Conservation (phyloP, 257 asterid species). For the Fraxinus americana region DNA sequence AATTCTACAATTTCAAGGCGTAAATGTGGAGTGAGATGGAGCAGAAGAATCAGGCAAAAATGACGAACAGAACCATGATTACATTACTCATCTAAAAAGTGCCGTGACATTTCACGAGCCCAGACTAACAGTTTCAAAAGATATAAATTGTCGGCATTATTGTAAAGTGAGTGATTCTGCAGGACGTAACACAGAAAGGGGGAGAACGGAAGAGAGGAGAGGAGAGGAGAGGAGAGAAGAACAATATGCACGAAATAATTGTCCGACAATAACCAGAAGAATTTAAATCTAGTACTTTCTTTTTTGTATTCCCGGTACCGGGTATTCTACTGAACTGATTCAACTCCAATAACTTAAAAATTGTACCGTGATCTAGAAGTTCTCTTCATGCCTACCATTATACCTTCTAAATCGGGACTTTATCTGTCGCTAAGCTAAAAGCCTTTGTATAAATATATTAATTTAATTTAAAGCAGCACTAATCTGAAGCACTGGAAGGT, state of each 20-base stretch:
- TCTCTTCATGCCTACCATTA: neutral
- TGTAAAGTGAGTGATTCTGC: neutral
- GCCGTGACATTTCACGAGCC: neutral
- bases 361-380: neutral
- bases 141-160: neutral
- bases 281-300: too few species aligned
- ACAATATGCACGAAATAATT: too few species aligned
- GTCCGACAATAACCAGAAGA: neutral
- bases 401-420: neutral
- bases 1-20: neutral
- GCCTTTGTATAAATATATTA: neutral
- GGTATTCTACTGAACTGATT: neutral
- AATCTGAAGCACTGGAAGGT: constrained; percentile 17
- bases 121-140: neutral
- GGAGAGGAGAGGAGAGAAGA: too few species aligned
- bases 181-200: too few species aligned
- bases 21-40: neutral
- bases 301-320: neutral
- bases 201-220: too few species aligned
- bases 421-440: too few species aligned
- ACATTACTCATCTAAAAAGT: neutral
- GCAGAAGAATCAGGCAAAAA: neutral
- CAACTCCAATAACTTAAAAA: too few species aligned
- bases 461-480: constrained; percentile 3
- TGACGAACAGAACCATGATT: neutral